These are phyloP conservation scores for Piper betle DNA, from an alignment of 164 flowering plant species.

Conservation along the genomic window DNA sequence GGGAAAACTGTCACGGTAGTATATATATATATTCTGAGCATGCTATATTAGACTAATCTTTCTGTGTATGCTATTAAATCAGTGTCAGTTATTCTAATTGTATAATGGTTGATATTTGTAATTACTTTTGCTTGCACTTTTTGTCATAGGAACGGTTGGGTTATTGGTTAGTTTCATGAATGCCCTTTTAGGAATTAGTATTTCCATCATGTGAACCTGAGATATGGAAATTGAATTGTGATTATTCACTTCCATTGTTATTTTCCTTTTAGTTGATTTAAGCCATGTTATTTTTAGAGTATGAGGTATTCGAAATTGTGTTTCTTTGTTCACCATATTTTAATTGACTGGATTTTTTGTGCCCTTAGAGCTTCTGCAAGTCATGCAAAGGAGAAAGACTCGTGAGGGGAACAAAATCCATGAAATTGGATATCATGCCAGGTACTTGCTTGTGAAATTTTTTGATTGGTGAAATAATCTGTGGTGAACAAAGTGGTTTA, in stretches of 20 bases:
- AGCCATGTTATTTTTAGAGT: background rate
- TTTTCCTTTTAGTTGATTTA: too few relatives aligned
- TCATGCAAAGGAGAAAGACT: constrained; percentile 69
- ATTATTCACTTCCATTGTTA: too few relatives aligned
- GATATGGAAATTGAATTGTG: too few relatives aligned
- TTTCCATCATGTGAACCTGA: too few relatives aligned
- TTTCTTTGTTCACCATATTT: background rate
- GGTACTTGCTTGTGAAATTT: constrained; percentile 26
- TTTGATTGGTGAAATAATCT: background rate
- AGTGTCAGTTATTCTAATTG: background rate
- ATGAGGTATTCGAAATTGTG: background rate
- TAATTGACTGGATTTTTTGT: background rate
- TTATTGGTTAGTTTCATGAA: too few relatives aligned
- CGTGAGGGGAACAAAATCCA: constrained; percentile 55
- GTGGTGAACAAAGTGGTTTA: too few relatives aligned
- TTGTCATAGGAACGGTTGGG: too few relatives aligned
- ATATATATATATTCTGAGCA: background rate
- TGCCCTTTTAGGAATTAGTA: too few relatives aligned
- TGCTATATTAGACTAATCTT: background rate
- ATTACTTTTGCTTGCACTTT: too few relatives aligned
- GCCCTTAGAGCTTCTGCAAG: constrained; percentile 50
- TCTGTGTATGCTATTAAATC: background rate
- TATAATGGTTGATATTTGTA: too few relatives aligned
- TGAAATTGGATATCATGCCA: constrained; percentile 56
- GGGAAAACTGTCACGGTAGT: constrained; percentile 69